phyloP scores from a whole-genome alignment of 192 early-diverging fungal genomes.

The Gaertneriomyces semiglobifer region DNA sequence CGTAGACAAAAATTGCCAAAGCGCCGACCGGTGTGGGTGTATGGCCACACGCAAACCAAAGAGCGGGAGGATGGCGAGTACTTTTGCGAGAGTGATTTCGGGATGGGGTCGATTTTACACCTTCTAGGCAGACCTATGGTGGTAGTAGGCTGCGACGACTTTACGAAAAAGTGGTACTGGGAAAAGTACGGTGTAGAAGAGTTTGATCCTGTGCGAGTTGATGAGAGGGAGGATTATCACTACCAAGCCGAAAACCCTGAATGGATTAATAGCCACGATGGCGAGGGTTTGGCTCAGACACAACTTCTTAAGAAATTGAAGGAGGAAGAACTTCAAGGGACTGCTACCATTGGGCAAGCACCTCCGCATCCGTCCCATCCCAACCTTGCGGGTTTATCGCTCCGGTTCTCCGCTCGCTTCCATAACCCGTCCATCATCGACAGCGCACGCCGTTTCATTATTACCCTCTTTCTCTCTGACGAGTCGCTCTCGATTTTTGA shows the following conservation, averaged over 20 bases:
- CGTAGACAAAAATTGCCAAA: slow-evolving; percentile 50
- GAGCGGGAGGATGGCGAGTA: slow-evolving; percentile 36
- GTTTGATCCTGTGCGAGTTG: slow-evolving; percentile 51
- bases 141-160: slow-evolving; percentile 62
- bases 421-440: slow-evolving; percentile 47
- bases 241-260: slow-evolving; percentile 4
- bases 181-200: slow-evolving; percentile 50
- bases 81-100: slow-evolving; percentile 52
- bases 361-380: slow-evolving; percentile 42
- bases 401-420: slow-evolving; percentile 45
- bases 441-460: slow-evolving; percentile 54
- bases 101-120: slow-evolving; percentile 56
- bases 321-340: not conserved
- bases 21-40: slow-evolving; percentile 28
- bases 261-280: slow-evolving; percentile 8
- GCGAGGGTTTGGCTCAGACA: slow-evolving; percentile 15
- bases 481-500: slow-evolving; percentile 61
- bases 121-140: slow-evolving; percentile 58
- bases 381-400: slow-evolving; percentile 42
- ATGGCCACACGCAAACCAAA: slow-evolving; percentile 14
- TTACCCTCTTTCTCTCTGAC: slow-evolving; percentile 51
- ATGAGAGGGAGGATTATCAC: slow-evolving; percentile 37
- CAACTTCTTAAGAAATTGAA: slow-evolving; percentile 26
- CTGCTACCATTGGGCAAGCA: slow-evolving; percentile 20
- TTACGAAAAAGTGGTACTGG: slow-evolving; percentile 52